These are phyloP conservation scores for Fusarium gaditjirri DNA, from an alignment of 2,329 filamentous ascomycete species.

Conservation along the genomic window DNA sequence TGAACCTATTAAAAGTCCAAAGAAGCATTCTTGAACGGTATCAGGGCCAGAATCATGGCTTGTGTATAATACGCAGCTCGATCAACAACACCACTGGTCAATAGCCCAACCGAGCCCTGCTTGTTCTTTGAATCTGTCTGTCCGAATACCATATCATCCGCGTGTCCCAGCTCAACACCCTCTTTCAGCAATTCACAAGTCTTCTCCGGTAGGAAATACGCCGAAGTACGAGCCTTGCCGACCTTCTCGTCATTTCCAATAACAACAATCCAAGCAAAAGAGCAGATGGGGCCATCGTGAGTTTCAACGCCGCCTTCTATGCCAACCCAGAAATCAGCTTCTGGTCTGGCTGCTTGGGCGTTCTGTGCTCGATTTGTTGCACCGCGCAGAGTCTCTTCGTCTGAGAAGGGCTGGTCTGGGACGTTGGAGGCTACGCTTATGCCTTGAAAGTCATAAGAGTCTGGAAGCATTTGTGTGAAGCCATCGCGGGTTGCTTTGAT, in stretches of 20 bases:
- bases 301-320: slow-evolving; percentile 55
- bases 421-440: slow-evolving; percentile 52
- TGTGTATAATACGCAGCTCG: slow-evolving; percentile 52
- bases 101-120: slow-evolving; percentile 53
- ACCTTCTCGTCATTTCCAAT: slow-evolving; percentile 41
- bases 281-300: slow-evolving; percentile 44
- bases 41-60: slow-evolving; percentile 54
- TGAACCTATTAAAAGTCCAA: slow-evolving; percentile 45
- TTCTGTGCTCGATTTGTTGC: slow-evolving; percentile 52
- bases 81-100: slow-evolving; percentile 52
- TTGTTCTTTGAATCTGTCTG: slow-evolving; percentile 51
- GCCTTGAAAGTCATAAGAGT: slow-evolving; percentile 40
- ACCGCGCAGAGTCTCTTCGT: slow-evolving; percentile 52
- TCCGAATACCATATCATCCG: slow-evolving; percentile 53
- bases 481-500: slow-evolving; percentile 51
- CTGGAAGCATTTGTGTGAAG: slow-evolving; percentile 52
- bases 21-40: slow-evolving; percentile 52
- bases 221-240: slow-evolving; percentile 53
- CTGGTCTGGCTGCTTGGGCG: slow-evolving; percentile 44
- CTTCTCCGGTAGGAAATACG: slow-evolving; percentile 53
- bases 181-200: slow-evolving; percentile 48
- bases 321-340: slow-evolving; percentile 54
- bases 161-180: slow-evolving; percentile 53
- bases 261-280: slow-evolving; percentile 56
- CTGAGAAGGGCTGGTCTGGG: slow-evolving; percentile 53